phyloP scores from a whole-genome alignment of 495 filamentous ascomycete genomes.

The Glarea lozoyensis region DNA sequence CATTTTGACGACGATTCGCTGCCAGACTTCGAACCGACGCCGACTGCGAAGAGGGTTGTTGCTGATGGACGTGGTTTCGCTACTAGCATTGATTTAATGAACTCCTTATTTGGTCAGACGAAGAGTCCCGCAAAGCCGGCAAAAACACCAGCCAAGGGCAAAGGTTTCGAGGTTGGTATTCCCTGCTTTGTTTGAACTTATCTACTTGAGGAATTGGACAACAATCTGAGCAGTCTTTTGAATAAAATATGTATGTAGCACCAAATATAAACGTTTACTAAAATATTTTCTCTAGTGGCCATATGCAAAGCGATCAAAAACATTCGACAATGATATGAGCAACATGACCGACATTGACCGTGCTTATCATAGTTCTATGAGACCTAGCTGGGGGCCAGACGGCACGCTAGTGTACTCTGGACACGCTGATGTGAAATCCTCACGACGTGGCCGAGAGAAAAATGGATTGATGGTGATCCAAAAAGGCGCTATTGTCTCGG shows the following conservation, averaged over 20 bases:
- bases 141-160: constrained; percentile 36
- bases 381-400: constrained; percentile 70
- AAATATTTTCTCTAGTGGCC: constrained; percentile 64
- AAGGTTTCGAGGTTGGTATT: constrained; percentile 71
- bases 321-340: constrained; percentile 38
- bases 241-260: constrained; percentile 42
- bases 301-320: constrained; percentile 68
- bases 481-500: constrained; percentile 29
- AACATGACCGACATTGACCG: constrained; percentile 46
- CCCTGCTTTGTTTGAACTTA: constrained; percentile 27
- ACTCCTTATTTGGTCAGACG: constrained; percentile 69
- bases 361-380: constrained; percentile 55
- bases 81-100: constrained; percentile 85
- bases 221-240: constrained; percentile 18
- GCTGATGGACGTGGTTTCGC: constrained; percentile 52
- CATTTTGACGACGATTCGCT: constrained; percentile 25
- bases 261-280: constrained; percentile 28
- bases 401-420: constrained; percentile 59
- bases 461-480: constrained; percentile 26
- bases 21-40: constrained; percentile 8
- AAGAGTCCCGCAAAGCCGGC: constrained; percentile 35
- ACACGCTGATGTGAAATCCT: constrained; percentile 19
- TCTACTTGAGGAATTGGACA: constrained; percentile 4
- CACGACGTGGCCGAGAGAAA: constrained; percentile 26
- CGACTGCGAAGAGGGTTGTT: constrained; percentile 23